phyloP scores from a whole-genome alignment of 1,284 basidiomycete species.

The Cryptococcus sp. region DNA sequence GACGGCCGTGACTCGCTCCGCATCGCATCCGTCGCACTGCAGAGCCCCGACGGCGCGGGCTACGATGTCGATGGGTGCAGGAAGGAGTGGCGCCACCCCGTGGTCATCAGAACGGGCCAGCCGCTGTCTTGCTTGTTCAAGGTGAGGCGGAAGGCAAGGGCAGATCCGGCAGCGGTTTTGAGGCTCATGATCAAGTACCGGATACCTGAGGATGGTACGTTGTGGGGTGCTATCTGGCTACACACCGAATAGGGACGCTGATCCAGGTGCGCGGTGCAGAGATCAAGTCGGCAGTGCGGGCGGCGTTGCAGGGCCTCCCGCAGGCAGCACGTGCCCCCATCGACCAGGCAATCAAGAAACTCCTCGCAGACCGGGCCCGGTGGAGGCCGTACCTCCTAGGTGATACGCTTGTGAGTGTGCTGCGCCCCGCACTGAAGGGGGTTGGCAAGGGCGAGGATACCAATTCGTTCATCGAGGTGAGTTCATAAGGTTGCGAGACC shows the following conservation, averaged over 20 bases:
- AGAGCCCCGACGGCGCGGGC: slow-evolving; percentile 10
- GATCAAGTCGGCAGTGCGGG: neutral
- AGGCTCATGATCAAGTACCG: slow-evolving; percentile 39
- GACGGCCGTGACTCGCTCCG: slow-evolving; percentile 44
- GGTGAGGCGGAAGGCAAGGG: slow-evolving; percentile 13
- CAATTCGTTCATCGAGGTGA: neutral
- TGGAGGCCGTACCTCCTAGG: slow-evolving; percentile 17
- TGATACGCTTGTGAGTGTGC: neutral
- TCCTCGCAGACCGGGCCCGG: slow-evolving; percentile 4
- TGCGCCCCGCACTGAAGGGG: neutral
- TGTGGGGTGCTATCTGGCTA: neutral
- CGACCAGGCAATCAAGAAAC: neutral
- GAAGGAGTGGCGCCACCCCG: slow-evolving; percentile 12
- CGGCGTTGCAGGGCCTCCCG: slow-evolving; percentile 2
- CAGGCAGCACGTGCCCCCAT: neutral
- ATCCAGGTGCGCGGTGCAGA: slow-evolving; percentile 1
- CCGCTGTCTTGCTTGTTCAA: slow-evolving; percentile 46
- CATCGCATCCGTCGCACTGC: slow-evolving; percentile 31
- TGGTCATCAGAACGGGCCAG: slow-evolving; percentile 34
- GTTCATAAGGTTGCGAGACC: neutral
- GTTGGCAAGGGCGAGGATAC: neutral
- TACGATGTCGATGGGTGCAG: slow-evolving; percentile 27
- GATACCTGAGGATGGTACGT: slow-evolving; percentile 38
- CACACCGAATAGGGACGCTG: neutral
- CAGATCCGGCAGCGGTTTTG: slow-evolving; percentile 21